These are phyloP conservation scores for Golubevia pallescens DNA, from an alignment of 1,284 basidiomycete species.

Conservation along the genomic window DNA sequence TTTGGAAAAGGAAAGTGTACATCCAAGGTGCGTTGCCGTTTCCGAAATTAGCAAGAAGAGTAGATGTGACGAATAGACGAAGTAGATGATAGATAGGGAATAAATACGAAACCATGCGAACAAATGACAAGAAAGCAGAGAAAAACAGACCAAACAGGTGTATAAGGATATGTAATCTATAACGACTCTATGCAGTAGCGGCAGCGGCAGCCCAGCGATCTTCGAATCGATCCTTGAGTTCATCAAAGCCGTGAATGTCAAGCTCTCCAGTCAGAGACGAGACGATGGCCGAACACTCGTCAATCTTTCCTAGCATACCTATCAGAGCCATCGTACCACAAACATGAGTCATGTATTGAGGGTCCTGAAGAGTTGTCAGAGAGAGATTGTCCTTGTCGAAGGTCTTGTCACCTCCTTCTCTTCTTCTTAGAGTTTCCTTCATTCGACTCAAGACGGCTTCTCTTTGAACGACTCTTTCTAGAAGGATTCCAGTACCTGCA, in stretches of 20 bases:
- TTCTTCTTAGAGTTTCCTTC: constrained; percentile 1
- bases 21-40: too few species aligned
- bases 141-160: too few species aligned
- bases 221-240: constrained; percentile 11
- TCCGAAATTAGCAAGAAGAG: too few species aligned
- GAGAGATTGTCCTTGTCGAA: constrained; percentile 14
- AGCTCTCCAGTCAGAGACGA: constrained; percentile 34
- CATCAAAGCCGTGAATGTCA: constrained; percentile 8
- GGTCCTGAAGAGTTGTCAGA: constrained; percentile 24
- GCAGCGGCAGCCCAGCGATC: constrained; percentile 1
- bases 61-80: too few species aligned
- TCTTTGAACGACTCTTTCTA: constrained; percentile 15
- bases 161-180: too few species aligned
- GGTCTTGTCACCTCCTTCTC: constrained; percentile 10
- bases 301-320: constrained; percentile 27
- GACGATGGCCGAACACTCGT: constrained; percentile 32
- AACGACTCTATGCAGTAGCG: too few species aligned
- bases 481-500: constrained; percentile 15
- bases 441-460: constrained; percentile 1
- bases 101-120: too few species aligned
- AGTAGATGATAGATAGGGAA: too few species aligned
- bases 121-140: too few species aligned
- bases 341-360: constrained; percentile 34
- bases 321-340: constrained; percentile 35
- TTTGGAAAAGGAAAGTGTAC: too few species aligned